Percentiles rank a stretch among this genome's conserved stretches.
phyloP scores from a whole-genome alignment of 306 rosid genomes.

The Benincasa hispida region DNA sequence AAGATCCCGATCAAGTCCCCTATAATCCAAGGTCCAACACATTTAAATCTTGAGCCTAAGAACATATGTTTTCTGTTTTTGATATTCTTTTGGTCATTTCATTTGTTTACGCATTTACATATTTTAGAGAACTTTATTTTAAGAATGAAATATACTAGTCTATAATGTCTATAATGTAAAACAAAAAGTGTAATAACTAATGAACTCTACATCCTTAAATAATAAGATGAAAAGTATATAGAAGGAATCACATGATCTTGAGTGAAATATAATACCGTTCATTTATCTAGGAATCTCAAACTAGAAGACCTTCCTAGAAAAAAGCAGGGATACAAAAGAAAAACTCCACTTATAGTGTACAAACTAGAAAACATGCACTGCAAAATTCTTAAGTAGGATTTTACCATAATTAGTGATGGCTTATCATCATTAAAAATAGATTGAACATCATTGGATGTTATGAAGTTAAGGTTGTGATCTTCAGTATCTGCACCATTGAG shows the following conservation, averaged over 20 bases:
- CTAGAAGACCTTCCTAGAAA: not conserved
- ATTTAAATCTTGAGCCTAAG: not conserved
- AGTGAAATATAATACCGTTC: not conserved
- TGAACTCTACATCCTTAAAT: not conserved
- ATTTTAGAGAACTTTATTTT: not conserved
- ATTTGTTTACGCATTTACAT: not conserved
- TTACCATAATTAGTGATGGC: constrained; percentile 67
- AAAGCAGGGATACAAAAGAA: not conserved
- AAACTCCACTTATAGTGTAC: not conserved
- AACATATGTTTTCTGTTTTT: not conserved
- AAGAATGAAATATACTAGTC: not conserved
- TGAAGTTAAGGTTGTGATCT: constrained; percentile 35
- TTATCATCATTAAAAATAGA: constrained; percentile 42
- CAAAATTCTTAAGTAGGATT: not conserved
- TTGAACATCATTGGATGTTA: constrained; percentile 38
- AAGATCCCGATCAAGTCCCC: not conserved
- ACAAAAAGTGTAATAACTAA: not conserved
- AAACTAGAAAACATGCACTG: not conserved
- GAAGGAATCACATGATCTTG: not conserved
- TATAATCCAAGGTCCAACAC: not conserved
- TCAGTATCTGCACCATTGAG: constrained; percentile 27
- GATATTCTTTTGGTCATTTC: not conserved
- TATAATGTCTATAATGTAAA: not conserved
- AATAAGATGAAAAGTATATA: not conserved
- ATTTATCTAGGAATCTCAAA: not conserved